Evolutionary conservation across 495 filamentous ascomycete species (phyloP), one percentile per base, ranked within the genome.

Genomic region (Terfezia claveryi): DNA sequence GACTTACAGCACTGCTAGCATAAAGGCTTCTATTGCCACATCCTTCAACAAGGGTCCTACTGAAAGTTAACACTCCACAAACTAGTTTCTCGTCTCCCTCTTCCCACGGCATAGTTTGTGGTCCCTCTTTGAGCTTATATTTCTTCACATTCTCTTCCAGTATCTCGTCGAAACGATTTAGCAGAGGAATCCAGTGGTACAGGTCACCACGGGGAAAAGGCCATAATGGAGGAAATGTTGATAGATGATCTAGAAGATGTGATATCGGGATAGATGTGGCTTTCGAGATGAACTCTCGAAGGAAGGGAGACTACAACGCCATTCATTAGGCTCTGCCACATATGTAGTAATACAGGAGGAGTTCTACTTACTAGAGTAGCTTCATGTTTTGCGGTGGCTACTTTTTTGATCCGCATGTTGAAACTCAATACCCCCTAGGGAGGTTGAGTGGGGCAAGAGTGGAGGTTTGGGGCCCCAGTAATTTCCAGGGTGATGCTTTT

Each of bases 401-500:
- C 74, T 78, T 96, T 98, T 70, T 85, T 89, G 70, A 98, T 98
- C 80, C 82, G 88, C 76, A 86, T 89, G 87, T 94, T 94, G 63
- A 53, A 10, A 17, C 27, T 23, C 41, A 2, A 46, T 46, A 46
- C 17, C 17, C 41, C 41, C 41, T 14, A 46, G 17, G 52, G 23
- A 20, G 11, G 54, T 36, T 23, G 12, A 49, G 49, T 37, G 49
- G 38, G 38, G 5, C 10, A 12, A 14, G 37, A 54, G 37, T n/a
- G 37, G 37, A 12, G 10, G 11, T 41, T 27, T 37, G 37, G 8
- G 8, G 37, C 38, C 49, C 57, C 49, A 65, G 62, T 32, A 32
- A 32, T 32, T 20, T 32, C 27, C 27, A 32, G 27, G 27, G 27
- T 32, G 27, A 7, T 32, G 27, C 7, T 32, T 32, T 32, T 32